A percentile compares a stretch with the other conserved stretches of the same genome.
phyloP scores from a whole-genome alignment of 2,329 filamentous ascomycete species.

The Xenoacremonium recifei region DNA sequence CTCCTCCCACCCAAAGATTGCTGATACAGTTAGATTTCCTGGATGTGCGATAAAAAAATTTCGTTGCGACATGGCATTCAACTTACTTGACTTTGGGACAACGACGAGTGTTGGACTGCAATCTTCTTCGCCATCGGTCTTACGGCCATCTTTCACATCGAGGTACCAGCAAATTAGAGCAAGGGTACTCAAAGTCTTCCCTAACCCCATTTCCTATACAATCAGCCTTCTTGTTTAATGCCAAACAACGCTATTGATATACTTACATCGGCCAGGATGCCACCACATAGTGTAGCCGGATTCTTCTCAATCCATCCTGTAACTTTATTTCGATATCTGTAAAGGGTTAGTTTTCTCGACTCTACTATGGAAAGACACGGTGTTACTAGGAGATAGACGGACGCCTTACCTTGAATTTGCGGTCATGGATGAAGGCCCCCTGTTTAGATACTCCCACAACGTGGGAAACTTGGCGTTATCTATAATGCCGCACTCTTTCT shows the following conservation, averaged over 20 bases:
- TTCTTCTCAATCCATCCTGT: background rate
- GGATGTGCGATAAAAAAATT: background rate
- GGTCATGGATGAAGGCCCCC: no score
- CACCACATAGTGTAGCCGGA: background rate
- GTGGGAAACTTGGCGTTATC: background rate
- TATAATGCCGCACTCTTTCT: background rate
- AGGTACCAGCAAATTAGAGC: conserved; percentile 23
- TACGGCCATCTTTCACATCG: conserved; percentile 3
- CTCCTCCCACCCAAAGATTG: background rate
- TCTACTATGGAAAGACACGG: background rate
- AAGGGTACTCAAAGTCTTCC: conserved; percentile 29
- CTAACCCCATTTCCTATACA: conserved; percentile 31
- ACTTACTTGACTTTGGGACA: background rate
- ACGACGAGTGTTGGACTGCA: background rate
- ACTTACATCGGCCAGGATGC: background rate
- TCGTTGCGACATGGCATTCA: background rate
- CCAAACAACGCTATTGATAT: background rate
- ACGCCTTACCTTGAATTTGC: no score
- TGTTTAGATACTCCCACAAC: background rate
- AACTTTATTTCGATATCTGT: background rate
- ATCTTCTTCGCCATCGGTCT: background rate
- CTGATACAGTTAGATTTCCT: background rate
- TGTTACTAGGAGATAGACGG: no score
- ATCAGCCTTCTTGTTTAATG: conserved; percentile 1
- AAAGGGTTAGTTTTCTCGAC: background rate